Percentiles rank a stretch among this genome's conserved stretches.
Evolutionary conservation across 225 moss, liverwort and hornwort genomes (phyloP).

Genomic region (Neckera pumila): DNA sequence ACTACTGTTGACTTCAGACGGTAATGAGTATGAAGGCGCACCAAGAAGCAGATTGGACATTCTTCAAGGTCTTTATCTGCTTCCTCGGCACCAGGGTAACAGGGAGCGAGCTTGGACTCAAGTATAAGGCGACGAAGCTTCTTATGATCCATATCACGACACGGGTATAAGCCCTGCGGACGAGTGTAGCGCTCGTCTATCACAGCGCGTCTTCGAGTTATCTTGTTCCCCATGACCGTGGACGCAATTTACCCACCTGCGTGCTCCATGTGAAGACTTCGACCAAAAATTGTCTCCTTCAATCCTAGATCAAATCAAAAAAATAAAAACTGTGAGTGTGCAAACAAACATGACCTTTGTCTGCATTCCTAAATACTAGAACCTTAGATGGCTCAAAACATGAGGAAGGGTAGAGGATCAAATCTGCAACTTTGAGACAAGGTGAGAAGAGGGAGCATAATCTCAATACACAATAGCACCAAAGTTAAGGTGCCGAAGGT

Average conservation of each 20-base stretch:
- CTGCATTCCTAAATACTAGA: neutral
- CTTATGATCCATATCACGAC: constrained; percentile 34
- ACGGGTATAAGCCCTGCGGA: constrained; percentile 33
- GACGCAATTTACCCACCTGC: neutral
- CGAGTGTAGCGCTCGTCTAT: constrained; percentile 47
- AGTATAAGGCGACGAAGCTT: constrained; percentile 50
- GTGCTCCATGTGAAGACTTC: constrained; percentile 9
- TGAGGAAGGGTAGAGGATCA: neutral
- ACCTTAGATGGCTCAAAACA: neutral
- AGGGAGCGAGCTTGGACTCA: constrained; percentile 45
- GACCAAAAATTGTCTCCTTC: neutral
- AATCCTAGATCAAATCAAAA: neutral
- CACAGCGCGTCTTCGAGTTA: constrained; percentile 26
- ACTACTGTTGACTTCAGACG: neutral
- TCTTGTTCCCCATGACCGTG: constrained; percentile 43
- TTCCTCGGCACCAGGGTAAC: constrained; percentile 39
- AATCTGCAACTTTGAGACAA: neutral
- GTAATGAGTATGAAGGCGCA: neutral
- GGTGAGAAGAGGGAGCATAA: neutral
- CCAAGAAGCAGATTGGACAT: constrained; percentile 53
- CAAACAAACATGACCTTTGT: neutral
- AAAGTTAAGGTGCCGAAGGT: neutral
- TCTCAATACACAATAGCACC: neutral
- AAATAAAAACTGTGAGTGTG: neutral
- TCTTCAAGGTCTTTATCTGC: constrained; percentile 36